phyloP scores from a whole-genome alignment of 306 rosid genomes.

The Quercus engelmannii region DNA sequence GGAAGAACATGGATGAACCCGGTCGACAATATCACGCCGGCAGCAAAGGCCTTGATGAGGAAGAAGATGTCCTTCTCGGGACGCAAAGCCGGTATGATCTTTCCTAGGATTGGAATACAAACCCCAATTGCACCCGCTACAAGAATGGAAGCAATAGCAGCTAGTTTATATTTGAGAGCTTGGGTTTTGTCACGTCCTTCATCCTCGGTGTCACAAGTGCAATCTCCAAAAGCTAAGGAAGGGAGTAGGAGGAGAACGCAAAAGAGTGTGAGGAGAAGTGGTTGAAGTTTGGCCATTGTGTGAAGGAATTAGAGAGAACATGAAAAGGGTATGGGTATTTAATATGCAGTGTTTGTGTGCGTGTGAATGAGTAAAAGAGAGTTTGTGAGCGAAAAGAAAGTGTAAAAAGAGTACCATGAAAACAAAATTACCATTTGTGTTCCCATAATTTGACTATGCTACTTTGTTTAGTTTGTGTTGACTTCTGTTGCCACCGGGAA shows the following conservation, averaged over 20 bases:
- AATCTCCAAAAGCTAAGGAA: conserved; percentile 24
- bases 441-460: too few relatives aligned
- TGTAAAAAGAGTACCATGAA: too few relatives aligned
- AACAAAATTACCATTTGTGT: too few relatives aligned
- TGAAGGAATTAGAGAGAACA: too few relatives aligned
- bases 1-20: conserved; percentile 85
- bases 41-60: conserved; percentile 65
- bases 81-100: conserved; percentile 43
- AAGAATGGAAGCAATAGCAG: conserved; percentile 19
- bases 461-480: too few relatives aligned
- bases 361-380: too few relatives aligned
- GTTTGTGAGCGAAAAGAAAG: too few relatives aligned
- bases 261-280: background rate
- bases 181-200: conserved; percentile 1
- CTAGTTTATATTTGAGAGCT: conserved; percentile 14
- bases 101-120: conserved; percentile 58
- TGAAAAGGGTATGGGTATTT: too few relatives aligned
- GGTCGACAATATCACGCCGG: conserved; percentile 71
- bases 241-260: conserved; percentile 16
- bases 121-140: conserved; percentile 57
- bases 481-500: too few relatives aligned
- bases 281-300: background rate
- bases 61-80: conserved; percentile 61
- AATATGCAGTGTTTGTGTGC: too few relatives aligned
- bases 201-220: conserved; percentile 25